Base-by-base conservation (phyloP, 768 basidiomycete species). In the Mycena filopes region DNA sequence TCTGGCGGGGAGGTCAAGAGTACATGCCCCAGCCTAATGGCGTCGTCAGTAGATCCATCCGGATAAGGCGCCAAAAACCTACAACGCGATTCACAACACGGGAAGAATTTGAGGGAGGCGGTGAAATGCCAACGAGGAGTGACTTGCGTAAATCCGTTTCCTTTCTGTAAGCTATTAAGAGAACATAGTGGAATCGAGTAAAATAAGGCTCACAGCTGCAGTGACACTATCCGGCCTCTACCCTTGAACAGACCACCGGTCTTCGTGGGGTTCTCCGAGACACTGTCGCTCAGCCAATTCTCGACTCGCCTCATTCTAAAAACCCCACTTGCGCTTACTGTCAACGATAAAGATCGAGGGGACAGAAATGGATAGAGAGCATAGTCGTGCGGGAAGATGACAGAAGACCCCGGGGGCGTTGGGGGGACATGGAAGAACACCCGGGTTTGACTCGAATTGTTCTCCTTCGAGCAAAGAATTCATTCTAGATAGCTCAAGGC, bases 331-430 rank as follows among this genome's bases (percentile, higher is more conserved):
- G 79, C 65, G 23, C 76, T 77, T 68, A 82, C 77, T 41, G 78
- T 83, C 82, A 86, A 87, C 9, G 84, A 82, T 40, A 85, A 73
- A 12, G 83, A 72, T 18, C 80, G 84, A 13, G 84, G 78, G 1
- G 86, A 77, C 8, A 85, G 69, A 71, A 91, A 91, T 0, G 92
- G 92, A 74, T 88, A 94, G 41, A 91, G 67, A n/a, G 89, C 84
- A 72, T 91, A 92, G 20, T 72, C 72, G 31, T 76, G 73, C 4
- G 78, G 75, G 49, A 78, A 78, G n/a, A 75, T 47, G 6, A 73
- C 26, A 20, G 67, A 72, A 12, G 70, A 65, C 23, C 54, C 72
- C n/a, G 70, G 73, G 33, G 70, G 53, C 13, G 65, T 60, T 23
- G 77, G 76, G n/a, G 76, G 74, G 23, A 78, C 67, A 68, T 78